Base-by-base conservation (phyloP, 805 yeast genomes). In the Ogataea allantospora region DNA sequence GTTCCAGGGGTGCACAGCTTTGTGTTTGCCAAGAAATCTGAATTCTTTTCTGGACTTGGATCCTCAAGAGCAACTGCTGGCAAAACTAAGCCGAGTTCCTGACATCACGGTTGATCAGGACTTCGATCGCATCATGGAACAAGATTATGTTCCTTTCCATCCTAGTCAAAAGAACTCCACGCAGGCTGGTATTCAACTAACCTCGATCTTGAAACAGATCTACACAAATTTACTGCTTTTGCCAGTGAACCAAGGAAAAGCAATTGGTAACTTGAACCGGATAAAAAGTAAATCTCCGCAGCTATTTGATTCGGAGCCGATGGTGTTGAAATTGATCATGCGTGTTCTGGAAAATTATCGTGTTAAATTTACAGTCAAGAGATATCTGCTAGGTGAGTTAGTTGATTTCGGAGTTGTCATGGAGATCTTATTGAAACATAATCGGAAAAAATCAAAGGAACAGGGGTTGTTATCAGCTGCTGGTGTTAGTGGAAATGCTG, bases 331-430 rank as follows among this genome's bases (percentile, higher is more conserved):
- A 57, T 71, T 68, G 53, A 78, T 66, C 34, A 66, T 68, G 60
- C 68, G 62, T 38, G 70, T 66, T 51, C 70, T 70, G 70, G 83
- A 68, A 48, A 66, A 58, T 56, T 88, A 62, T 67, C 72, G 70
- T 32, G 84, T 77, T 58, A 75, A 80, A 46, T 77, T 75, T 35
- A 75, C 76, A 4, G 77, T 77, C 13, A 65, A 95, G 24, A 70
- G 77, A 46, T 82, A 79, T 52, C 33, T 60, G 10, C 64, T 88
- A 11, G 72, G 81, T 50, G 89, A 80, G 28, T 62, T 83, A 36
- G 76, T 85, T 47, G 73, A 76, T 37, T 72, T 73, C 46, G 66
- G 71, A 9, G 65, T 65, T 21, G 64, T 78, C 29, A 60, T 83
- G 55, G 86, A 79, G 42, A 59, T 60, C 9, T 47, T 79, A 34